These are phyloP conservation scores for Hypoxylon rubiginosum DNA, from an alignment of 2,329 filamentous ascomycete genomes.

Conservation along the genomic window DNA sequence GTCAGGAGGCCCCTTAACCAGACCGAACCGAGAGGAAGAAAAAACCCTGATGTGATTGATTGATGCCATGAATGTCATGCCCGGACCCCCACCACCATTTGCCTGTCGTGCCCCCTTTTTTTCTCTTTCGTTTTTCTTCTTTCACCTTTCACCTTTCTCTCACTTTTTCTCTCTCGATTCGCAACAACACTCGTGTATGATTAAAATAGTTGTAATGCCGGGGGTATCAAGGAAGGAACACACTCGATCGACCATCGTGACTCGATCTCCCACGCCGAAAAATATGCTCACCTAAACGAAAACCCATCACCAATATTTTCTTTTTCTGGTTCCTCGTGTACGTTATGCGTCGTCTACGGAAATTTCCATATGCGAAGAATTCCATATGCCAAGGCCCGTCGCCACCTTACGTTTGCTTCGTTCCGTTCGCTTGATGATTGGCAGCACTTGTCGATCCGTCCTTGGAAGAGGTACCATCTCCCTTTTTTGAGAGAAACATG, in stretches of 20 bases:
- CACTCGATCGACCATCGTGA: conserved; percentile 37
- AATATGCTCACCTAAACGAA: conserved; percentile 29
- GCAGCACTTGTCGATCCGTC: conserved; percentile 10
- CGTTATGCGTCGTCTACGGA: too few relatives aligned
- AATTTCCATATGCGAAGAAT: conserved; percentile 8
- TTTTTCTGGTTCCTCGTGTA: background rate
- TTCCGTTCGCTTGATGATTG: conserved; percentile 22
- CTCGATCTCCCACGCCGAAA: conserved; percentile 35
- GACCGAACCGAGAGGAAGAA: conserved; percentile 8
- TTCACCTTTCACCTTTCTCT: conserved; percentile 3
- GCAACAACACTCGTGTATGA: conserved; percentile 3
- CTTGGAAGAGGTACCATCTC: conserved; percentile 9
- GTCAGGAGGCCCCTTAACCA: background rate
- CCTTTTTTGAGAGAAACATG: conserved; percentile 56
- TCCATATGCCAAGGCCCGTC: conserved; percentile 16
- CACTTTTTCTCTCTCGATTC: conserved; percentile 2
- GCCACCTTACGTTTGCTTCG: conserved; percentile 6
- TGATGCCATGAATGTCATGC: conserved; percentile 38
- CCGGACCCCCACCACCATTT: conserved; percentile 12
- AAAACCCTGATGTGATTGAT: conserved; percentile 23
- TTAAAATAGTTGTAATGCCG: conserved; percentile 32
- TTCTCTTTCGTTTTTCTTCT: conserved; percentile 13
- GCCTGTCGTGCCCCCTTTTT: conserved; percentile 18
- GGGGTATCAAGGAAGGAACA: conserved; percentile 42
- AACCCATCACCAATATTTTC: conserved; percentile 13